These are phyloP conservation scores for Aspergillus avenaceus DNA, from an alignment of 495 filamentous ascomycete genomes.

Conservation along the genomic window DNA sequence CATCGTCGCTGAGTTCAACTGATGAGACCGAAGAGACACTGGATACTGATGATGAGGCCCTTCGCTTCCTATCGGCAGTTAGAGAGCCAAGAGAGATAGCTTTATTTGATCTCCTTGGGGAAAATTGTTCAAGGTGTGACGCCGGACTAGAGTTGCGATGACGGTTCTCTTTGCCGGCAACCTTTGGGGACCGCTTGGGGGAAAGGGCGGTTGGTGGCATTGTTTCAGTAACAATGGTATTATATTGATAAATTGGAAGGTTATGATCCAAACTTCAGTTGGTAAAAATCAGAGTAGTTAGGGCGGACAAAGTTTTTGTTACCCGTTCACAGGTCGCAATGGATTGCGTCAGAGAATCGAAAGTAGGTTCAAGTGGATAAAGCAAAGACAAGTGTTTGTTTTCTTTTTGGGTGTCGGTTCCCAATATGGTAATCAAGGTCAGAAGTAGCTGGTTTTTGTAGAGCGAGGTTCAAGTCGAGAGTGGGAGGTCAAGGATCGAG, in stretches of 20 bases:
- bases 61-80: constrained; percentile 31
- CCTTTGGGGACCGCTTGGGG: constrained; percentile 31
- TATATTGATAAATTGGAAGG: background rate
- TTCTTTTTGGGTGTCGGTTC: constrained; percentile 11
- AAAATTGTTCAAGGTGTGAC: constrained; percentile 18
- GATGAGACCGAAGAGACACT: constrained; percentile 43
- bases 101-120: constrained; percentile 26
- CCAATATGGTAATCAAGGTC: constrained; percentile 9
- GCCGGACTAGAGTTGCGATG: constrained; percentile 23
- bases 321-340: constrained; percentile 12
- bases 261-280: constrained; percentile 1
- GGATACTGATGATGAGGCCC: constrained; percentile 39
- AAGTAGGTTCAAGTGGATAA: background rate
- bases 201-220: constrained; percentile 29
- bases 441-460: constrained; percentile 6
- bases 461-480: constrained; percentile 7
- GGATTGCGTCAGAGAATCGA: constrained; percentile 19
- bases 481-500: constrained; percentile 11
- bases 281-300: background rate
- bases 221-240: constrained; percentile 9
- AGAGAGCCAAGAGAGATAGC: constrained; percentile 15
- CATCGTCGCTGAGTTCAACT: constrained; percentile 35
- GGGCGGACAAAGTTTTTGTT: constrained; percentile 20
- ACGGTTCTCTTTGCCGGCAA: constrained; percentile 20
- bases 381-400: background rate